Evolutionary conservation across 106 monocot species (phyloP).

Genomic region (Apostasia ramifera): DNA sequence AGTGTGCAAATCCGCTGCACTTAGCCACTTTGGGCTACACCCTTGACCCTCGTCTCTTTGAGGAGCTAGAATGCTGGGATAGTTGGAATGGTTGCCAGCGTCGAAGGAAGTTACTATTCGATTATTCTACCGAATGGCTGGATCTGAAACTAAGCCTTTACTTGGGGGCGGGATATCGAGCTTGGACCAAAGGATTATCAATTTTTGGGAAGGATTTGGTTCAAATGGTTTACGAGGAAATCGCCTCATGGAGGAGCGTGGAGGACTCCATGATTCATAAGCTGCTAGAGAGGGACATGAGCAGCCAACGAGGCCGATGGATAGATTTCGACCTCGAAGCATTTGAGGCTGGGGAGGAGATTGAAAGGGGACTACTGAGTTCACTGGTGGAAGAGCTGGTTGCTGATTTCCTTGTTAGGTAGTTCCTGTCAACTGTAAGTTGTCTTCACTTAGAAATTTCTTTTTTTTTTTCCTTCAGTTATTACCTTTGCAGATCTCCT

Average conservation of each 20-base stretch:
- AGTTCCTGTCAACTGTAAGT: too few species aligned
- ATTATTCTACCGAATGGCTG: slow-evolving; percentile 31
- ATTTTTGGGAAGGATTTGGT: slow-evolving; percentile 10
- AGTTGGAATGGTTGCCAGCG: too few species aligned
- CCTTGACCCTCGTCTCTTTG: too few species aligned
- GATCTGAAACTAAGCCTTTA: slow-evolving; percentile 17
- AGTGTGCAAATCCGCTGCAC: too few species aligned
- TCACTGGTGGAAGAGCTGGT: slow-evolving; percentile 32
- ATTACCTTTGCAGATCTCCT: too few species aligned
- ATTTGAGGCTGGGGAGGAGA: slow-evolving; percentile 23
- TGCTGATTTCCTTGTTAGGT: slow-evolving; percentile 7
- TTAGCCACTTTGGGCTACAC: too few species aligned
- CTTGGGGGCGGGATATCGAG: slow-evolving; percentile 22
- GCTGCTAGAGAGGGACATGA: slow-evolving; percentile 48
- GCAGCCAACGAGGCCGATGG: slow-evolving; percentile 31
- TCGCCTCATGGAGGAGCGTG: slow-evolving; percentile 25
- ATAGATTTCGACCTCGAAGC: slow-evolving; percentile 31
- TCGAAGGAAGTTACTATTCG: slow-evolving; percentile 26
- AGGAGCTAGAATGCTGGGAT: too few species aligned
- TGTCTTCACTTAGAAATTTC: too few species aligned
- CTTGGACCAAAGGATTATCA: slow-evolving; percentile 25
- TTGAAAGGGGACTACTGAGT: slow-evolving; percentile 20
- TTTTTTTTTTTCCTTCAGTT: too few species aligned
- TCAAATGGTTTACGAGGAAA: slow-evolving; percentile 18
- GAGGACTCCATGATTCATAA: slow-evolving; percentile 41